Conservation (phyloP, 768 basidiomycete species). For the Naganishia antarctica region DNA sequence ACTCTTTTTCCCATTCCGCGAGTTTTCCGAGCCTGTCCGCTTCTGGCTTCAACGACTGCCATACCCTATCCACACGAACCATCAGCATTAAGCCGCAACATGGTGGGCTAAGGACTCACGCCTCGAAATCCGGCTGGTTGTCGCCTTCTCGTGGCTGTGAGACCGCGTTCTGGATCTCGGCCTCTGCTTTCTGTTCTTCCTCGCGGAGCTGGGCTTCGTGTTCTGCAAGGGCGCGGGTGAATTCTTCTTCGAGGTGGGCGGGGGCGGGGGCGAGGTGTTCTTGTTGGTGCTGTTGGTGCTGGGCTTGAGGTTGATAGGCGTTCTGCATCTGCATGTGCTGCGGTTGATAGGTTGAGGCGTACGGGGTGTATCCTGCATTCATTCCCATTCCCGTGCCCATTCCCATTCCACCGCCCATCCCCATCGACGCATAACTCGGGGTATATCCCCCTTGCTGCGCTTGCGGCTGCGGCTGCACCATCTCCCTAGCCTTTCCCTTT, state of each 20-base stretch:
- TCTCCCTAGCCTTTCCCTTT: slow-evolving; percentile 14
- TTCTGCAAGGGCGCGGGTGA: slow-evolving; percentile 7
- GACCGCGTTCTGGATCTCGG: slow-evolving; percentile 3
- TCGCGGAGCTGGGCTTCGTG: slow-evolving; percentile 6
- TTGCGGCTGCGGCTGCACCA: background rate
- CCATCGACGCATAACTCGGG: background rate
- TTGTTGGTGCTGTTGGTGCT: background rate
- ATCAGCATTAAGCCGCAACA: background rate
- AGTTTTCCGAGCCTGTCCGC: slow-evolving; percentile 43
- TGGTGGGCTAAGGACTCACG: too few species aligned
- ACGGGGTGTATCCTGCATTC: slow-evolving; percentile 1
- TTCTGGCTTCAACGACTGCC: slow-evolving; percentile 46
- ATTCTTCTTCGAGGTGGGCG: slow-evolving; percentile 14
- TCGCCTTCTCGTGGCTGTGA: slow-evolving; percentile 3
- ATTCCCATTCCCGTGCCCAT: slow-evolving; percentile 25
- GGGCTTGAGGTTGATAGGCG: slow-evolving; percentile 2
- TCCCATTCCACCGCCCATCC: slow-evolving; percentile 25
- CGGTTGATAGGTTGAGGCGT: background rate
- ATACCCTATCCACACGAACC: slow-evolving; percentile 30
- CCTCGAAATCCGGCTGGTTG: slow-evolving; percentile 68
- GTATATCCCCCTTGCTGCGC: background rate
- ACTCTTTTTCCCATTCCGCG: slow-evolving; percentile 48
- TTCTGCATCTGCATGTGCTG: too few species aligned
- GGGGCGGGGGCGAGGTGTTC: slow-evolving; percentile 11
- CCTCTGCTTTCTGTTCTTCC: slow-evolving; percentile 33